These are phyloP conservation scores for Xanthoconium stramineum DNA, from an alignment of 768 basidiomycete genomes.

Conservation along the genomic window DNA sequence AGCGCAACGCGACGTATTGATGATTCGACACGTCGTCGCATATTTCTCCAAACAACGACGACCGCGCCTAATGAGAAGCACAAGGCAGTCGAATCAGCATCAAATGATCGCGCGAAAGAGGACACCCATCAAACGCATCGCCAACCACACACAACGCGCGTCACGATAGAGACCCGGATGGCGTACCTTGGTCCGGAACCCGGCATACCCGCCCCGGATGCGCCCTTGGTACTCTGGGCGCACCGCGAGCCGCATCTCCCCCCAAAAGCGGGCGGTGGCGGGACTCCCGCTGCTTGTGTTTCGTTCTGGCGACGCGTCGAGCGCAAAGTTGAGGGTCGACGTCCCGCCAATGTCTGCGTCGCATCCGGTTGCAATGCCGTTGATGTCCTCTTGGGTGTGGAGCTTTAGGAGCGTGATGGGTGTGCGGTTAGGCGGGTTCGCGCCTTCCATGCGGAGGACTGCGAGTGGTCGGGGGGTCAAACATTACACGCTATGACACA, in stretches of 20 bases:
- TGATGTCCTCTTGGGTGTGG: slow-evolving; percentile 54
- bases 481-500: background rate
- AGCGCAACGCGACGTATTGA: slow-evolving; percentile 73
- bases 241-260: slow-evolving; percentile 70
- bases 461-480: slow-evolving; percentile 12
- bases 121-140: background rate
- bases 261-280: slow-evolving; percentile 73
- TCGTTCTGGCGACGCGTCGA: slow-evolving; percentile 52
- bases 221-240: slow-evolving; percentile 62
- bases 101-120: background rate
- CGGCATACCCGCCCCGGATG: slow-evolving; percentile 85
- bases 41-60: slow-evolving; percentile 85
- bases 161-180: background rate
- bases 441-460: slow-evolving; percentile 79
- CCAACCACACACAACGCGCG: background rate
- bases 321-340: slow-evolving; percentile 72
- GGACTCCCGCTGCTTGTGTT: slow-evolving; percentile 44
- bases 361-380: slow-evolving; percentile 72
- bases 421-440: slow-evolving; percentile 54
- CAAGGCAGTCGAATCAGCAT: background rate
- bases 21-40: slow-evolving; percentile 82
- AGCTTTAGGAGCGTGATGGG: slow-evolving; percentile 69
- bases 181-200: slow-evolving; percentile 79
- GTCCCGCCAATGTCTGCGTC: slow-evolving; percentile 88
- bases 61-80: slow-evolving; percentile 47